Conservation (phyloP, 2,329 filamentous ascomycete species). For the Fusarium concolor region DNA sequence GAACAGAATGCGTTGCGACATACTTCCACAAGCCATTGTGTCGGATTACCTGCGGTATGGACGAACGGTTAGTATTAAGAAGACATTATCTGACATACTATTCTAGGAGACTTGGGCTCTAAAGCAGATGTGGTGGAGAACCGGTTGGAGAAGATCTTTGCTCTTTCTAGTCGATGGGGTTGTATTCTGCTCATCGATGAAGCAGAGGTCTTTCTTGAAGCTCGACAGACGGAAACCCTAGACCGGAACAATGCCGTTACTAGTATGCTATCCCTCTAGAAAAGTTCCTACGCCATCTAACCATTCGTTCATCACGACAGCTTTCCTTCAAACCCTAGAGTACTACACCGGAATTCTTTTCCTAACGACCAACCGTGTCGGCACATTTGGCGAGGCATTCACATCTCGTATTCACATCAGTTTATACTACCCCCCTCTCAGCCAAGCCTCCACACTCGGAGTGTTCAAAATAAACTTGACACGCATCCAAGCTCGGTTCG, state of each 20-base stretch:
- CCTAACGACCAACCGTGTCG: too few relatives aligned
- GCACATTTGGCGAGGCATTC: too few relatives aligned
- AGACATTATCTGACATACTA: fast-evolving
- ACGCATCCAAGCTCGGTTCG: not conserved
- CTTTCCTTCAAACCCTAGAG: not conserved
- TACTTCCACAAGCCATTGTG: constrained; percentile 16
- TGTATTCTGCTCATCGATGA: constrained; percentile 11
- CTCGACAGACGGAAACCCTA: not conserved
- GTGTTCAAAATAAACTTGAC: not conserved
- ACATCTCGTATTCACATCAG: too few relatives aligned
- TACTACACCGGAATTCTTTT: too few relatives aligned
- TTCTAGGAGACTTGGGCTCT: not conserved
- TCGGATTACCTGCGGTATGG: constrained; percentile 20
- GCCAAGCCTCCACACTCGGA: fast-evolving
- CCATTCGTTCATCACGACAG: not conserved
- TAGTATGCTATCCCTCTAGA: not conserved
- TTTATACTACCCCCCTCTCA: not conserved
- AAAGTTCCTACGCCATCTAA: fast-evolving
- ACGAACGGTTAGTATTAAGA: not conserved
- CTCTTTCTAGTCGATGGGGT: constrained; percentile 2
- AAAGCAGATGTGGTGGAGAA: constrained; percentile 8
- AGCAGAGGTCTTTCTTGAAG: not conserved
- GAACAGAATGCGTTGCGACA: constrained; percentile 19
- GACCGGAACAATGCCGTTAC: constrained; percentile 19
- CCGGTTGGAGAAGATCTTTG: constrained; percentile 2